Evolutionary conservation across 2,329 filamentous ascomycete species (phyloP).

Genomic region (Beauveria australis): DNA sequence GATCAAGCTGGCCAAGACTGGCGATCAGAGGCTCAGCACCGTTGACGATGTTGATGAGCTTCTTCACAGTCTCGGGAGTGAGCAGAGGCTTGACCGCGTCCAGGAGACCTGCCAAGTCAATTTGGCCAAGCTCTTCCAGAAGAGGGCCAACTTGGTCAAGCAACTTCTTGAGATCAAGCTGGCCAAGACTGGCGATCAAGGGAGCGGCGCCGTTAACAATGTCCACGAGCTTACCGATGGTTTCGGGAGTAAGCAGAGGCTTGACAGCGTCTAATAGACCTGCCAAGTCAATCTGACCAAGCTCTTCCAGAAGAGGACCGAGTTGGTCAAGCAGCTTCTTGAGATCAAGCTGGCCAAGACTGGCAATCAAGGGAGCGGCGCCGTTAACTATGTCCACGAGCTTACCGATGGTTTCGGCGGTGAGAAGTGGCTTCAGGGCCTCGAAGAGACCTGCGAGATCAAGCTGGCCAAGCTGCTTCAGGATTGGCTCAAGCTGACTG

Average conservation of each 20-base stretch:
- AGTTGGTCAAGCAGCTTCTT: constrained; percentile 13
- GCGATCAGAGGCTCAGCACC: constrained; percentile 5
- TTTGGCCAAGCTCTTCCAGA: too few relatives aligned
- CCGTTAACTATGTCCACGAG: constrained; percentile 11
- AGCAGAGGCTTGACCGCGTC: constrained; percentile 12
- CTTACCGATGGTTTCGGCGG: too few relatives aligned
- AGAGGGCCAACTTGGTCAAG: too few relatives aligned
- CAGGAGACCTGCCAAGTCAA: constrained; percentile 1
- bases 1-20: constrained; percentile 9
- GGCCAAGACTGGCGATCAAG: too few relatives aligned
- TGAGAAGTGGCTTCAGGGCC: too few relatives aligned
- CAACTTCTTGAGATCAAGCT: too few relatives aligned
- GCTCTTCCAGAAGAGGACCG: constrained; percentile 15
- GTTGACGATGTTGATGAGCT: constrained; percentile 12
- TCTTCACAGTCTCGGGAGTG: constrained; percentile 13
- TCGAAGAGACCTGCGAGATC: too few relatives aligned
- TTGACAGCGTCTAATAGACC: constrained; percentile 19
- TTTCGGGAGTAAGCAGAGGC: constrained; percentile 24
- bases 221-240: constrained; percentile 23
- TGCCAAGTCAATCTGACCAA: constrained; percentile 23
- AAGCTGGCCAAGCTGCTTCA: too few relatives aligned
- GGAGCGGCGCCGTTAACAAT: constrained; percentile 15
- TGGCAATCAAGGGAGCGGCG: constrained; percentile 13
- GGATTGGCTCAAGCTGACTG: too few relatives aligned
- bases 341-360: constrained; percentile 9